Evolutionary conservation across 352 stramenopile species (phyloP), one percentile per base, ranked within the genome.

Genomic region (Halophytophthora batemanensis): DNA sequence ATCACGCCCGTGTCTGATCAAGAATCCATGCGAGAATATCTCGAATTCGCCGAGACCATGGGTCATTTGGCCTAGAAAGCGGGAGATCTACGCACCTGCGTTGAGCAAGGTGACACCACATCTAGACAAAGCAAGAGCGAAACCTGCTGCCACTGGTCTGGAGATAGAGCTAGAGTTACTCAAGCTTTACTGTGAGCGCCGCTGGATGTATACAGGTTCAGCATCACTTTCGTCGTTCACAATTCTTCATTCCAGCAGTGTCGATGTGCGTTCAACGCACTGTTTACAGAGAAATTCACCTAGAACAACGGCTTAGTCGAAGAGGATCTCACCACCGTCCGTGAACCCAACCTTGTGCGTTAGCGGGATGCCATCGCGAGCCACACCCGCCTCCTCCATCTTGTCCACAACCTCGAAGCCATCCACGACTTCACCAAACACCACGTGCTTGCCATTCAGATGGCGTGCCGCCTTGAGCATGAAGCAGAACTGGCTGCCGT

Each of bases 401-500:
- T 73, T 75, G 64, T 93, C 81, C 25, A 94, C 80, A 28, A 94
- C 77, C 8, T 83, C 64, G 56, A 92, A 91, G 17, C 84, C 84
- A 7, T 90, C 84, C 13, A 93, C 69, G 29, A 94, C 77, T 53
- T 93, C 74, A n/a, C 84, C 84, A 57, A 94, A 94, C 21, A 94
- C 77, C 19, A 91, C 82, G 53, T 94, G 84, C 45, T 87, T 75
- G 53, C 84, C 84, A 53, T 94, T 90, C 34, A 94, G 61, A 61
- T 90, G 77, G 19, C 77, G 77, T 34, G 77, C 63, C 0, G 80
- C 52, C 38, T 67, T 71, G 43, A 94, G 58, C 82, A 93, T 99
- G 51, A 99, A 98, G 74, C 99, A 99, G 71, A 99, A 99, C 74
- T 99, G 98, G 47, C 81, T 97, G 21, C 97, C 97, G 63, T 99